These are phyloP conservation scores for Goffeauzyma gilvescens DNA, from an alignment of 768 basidiomycete species.

Conservation along the genomic window DNA sequence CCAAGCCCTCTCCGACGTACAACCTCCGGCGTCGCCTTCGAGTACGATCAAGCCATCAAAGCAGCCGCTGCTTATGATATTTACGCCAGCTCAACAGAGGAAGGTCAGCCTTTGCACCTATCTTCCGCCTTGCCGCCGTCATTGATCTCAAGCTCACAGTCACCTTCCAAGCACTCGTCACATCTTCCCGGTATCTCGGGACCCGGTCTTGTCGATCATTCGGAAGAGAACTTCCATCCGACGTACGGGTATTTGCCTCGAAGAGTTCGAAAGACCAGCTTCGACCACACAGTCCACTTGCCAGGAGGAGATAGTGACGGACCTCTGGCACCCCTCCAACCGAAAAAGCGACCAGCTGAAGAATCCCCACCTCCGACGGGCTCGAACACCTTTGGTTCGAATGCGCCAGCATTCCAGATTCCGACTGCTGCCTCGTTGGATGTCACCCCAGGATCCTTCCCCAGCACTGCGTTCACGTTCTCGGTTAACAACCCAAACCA, in stretches of 20 bases:
- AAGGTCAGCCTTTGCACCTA: slow-evolving; percentile 6
- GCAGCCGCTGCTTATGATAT: slow-evolving; percentile 21
- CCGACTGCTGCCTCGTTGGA: slow-evolving; percentile 10
- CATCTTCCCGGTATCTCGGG: slow-evolving; percentile 27
- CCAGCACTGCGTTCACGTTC: slow-evolving; percentile 30
- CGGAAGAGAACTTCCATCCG: slow-evolving; percentile 30
- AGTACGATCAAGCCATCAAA: slow-evolving; percentile 18
- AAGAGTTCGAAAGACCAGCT: slow-evolving; percentile 81
- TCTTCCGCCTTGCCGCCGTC: slow-evolving; percentile 1
- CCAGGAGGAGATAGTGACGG: no score
- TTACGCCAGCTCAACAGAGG: slow-evolving; percentile 14
- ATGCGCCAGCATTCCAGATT: neutral
- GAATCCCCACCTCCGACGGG: slow-evolving; percentile 26
- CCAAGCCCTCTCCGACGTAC: neutral
- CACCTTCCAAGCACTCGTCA: neutral
- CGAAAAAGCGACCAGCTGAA: slow-evolving; percentile 31
- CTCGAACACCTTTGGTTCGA: no score
- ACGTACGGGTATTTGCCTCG: slow-evolving; percentile 44
- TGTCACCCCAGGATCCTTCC: slow-evolving; percentile 18
- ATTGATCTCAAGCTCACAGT: slow-evolving; percentile 6
- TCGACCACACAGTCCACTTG: slow-evolving; percentile 84
- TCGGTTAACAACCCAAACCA: slow-evolving; percentile 24
- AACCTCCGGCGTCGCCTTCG: slow-evolving; percentile 3
- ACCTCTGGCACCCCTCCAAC: no score
- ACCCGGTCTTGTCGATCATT: slow-evolving; percentile 24